Evolutionary conservation across 352 stramenopile species (phyloP), one percentile per base, ranked within the genome.

Genomic region (Phytophthora pluvialis): DNA sequence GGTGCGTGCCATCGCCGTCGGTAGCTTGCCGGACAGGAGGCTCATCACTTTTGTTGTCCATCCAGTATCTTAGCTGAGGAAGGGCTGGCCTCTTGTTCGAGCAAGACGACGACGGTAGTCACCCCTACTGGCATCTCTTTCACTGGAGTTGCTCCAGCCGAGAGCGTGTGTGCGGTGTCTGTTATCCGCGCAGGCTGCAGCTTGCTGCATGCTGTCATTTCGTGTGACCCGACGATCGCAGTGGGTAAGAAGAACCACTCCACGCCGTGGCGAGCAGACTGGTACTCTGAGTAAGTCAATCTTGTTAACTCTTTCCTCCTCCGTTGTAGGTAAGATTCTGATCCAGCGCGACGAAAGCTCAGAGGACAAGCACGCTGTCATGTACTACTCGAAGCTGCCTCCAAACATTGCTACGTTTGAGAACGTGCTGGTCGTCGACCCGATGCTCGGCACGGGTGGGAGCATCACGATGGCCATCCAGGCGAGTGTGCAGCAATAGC

Each of bases 351-450:
- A 99, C 64, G 96, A 99, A 83, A 73, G 56, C 28, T 93, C 83
- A 11, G 67, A 77, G 16, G 86, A 83, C 78, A 97, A 91, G 66
- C 80, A 85, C 33, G 79, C 90, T 16, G 75, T 91, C 40, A 83
- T 98, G 46, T 98, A 90, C 62, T 99, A 98, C 78, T 92, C 86
- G 13, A 99, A 99, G 77, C 69, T 99, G 12, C 97, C 97, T 10
- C 78, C 83, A 1, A 73, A 73, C 35, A 87, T 98, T 13, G 65
- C 71, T 3, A 60, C 54, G 3, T 86, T 89, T 38, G 84, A 91
- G 61, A 72, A 95, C 59, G 83, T 98, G 13, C 62, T 99, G 15
- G 70, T 99, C 6, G 97, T 97, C 31, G 97, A 99, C 78, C 96
- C 97, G 13, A 99, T 99, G 97, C 79, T 98, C 18, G 95, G 90